These are phyloP conservation scores for Lactifluus rugatus DNA, from an alignment of 768 basidiomycete species.

Conservation along the genomic window DNA sequence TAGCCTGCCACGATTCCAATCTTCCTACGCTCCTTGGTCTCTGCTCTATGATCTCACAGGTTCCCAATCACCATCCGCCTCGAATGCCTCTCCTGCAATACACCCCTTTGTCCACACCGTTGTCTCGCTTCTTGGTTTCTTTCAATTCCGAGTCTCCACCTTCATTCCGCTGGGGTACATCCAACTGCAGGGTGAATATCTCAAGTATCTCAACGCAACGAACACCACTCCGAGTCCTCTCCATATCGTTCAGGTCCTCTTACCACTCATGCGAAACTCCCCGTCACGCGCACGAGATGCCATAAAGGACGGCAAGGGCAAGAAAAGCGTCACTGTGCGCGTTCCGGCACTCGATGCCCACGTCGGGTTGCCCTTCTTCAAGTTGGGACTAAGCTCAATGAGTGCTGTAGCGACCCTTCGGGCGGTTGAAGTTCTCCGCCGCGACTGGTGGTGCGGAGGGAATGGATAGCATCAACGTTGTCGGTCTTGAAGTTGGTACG, in stretches of 20 bases:
- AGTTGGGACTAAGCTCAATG: conserved; percentile 60
- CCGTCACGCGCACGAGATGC: conserved; percentile 45
- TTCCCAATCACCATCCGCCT: conserved; percentile 74
- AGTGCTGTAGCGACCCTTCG: conserved; percentile 63
- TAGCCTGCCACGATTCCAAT: conserved; percentile 63
- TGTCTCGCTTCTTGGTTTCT: conserved; percentile 62
- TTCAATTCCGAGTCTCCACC: conserved; percentile 24
- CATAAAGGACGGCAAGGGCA: conserved; percentile 33
- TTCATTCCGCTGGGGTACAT: conserved; percentile 64
- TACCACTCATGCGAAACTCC: conserved; percentile 67
- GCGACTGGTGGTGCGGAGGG: conserved; percentile 48
- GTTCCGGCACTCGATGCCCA: conserved; percentile 63
- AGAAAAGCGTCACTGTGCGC: conserved; percentile 55
- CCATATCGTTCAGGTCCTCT: conserved; percentile 62
- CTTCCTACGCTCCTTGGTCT: conserved; percentile 73
- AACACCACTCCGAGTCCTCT: conserved; percentile 74
- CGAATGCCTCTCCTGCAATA: conserved; percentile 56
- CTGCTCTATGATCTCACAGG: conserved; percentile 68
- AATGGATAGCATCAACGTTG: conserved; percentile 59
- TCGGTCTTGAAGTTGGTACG: conserved; percentile 64
- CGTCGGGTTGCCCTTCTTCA: conserved; percentile 67
- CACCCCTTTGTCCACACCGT: conserved; percentile 69
- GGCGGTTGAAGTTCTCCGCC: conserved; percentile 60
- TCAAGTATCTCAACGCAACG: conserved; percentile 62
- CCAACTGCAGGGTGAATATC: conserved; percentile 49